Base-by-base conservation (phyloP, 2,329 filamentous ascomycete species). In the Colletotrichum karsti region DNA sequence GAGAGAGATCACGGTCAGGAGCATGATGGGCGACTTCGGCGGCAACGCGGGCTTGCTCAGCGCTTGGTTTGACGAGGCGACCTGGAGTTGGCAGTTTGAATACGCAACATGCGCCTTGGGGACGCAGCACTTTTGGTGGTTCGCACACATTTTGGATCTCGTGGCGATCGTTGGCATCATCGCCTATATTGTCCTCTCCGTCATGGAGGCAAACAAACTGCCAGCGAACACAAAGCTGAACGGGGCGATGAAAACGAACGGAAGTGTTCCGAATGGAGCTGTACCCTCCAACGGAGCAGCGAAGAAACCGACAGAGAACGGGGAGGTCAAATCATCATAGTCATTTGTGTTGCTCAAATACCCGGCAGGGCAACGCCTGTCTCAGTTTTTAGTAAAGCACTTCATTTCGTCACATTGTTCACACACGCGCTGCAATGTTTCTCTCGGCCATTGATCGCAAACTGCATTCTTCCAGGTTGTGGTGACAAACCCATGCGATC, bases 21-120 rank as follows among this genome's bases (percentile, higher is more conserved):
- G 94, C 79, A 98, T 99, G 94, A 99, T 99, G 96, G 96, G 96
- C 63, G 93, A 93, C 63, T 99, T 92, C 79, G 91, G 90, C n/a
- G 96, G 96, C 20, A 96, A 98, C 77, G 94, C 94, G 0, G 96
- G 94, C 0, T 84, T 99, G 44, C 80, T 99, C 42, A 96, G 92
- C 69, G 87, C 93, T 1, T 99, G 95, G 95, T 98, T 95, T 76
- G 93, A 98, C 77, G 79, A 87, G 63, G 83, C 85, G 3, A 79
- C 80, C 1, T 91, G 89, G 84, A 89, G 92, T 77, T 99, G 96
- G 96, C 86, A 86, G 71, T 93, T 93, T 72, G 93, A 95, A 73
- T 96, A 96, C 73, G 84, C 83, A 8, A 92, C 88, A 70, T 99
- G 96, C 77, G 85, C 88, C 3, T 81, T 97, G 37, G 96, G 96